Evolutionary conservation across 192 early-diverging fungal genomes (phyloP), one percentile per base, ranked within the genome.

Genomic region (Pilobolus umbonatus): DNA sequence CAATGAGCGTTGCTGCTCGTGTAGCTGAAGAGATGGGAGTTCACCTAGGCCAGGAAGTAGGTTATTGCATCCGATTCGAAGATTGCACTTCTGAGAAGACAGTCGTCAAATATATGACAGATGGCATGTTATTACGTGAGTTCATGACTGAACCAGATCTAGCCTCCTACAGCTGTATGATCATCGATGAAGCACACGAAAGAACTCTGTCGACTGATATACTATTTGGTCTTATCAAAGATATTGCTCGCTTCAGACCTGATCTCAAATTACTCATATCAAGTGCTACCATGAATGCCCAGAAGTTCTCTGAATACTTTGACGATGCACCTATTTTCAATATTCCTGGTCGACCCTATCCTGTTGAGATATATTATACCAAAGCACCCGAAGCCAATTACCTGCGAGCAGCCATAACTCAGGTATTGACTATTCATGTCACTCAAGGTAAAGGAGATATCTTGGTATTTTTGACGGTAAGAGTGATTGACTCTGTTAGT

Each of bases 151-250:
- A 96, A 65, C 95, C 96, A 0, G 92, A 96, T 65, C 75, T 99
- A 47, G 85, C 79, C 17, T 80, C 81, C 15, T 99, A 99, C 69
- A 88, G 82, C 32, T 91, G 90, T 54, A 72, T 99, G 55, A 99
- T 99, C 67, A 96, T 99, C 55, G 97, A 99, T 69, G 97, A 99
- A 68, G 95, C 94, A 42, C 97, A 99, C 76, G 97, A 99, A 66
- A 83, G 97, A 43, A 96, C 95, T 11, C 69, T 99, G 55, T 90
- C 93, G 61, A 98, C 97, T 1, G 95, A 97, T 66, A 92, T 99
- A 46, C 65, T 99, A 54, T 92, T 99, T 83, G 97, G 93, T 17
- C 78, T 99, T 25, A 81, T 99, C 57, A 98, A 98, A 74, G 93
- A 99, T 80, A 94, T 96, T 68, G 82, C 89, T 10, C 84, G 95